Base-by-base conservation (phyloP, 2,329 filamentous ascomycete genomes). In the Fusarium mundagurra region DNA sequence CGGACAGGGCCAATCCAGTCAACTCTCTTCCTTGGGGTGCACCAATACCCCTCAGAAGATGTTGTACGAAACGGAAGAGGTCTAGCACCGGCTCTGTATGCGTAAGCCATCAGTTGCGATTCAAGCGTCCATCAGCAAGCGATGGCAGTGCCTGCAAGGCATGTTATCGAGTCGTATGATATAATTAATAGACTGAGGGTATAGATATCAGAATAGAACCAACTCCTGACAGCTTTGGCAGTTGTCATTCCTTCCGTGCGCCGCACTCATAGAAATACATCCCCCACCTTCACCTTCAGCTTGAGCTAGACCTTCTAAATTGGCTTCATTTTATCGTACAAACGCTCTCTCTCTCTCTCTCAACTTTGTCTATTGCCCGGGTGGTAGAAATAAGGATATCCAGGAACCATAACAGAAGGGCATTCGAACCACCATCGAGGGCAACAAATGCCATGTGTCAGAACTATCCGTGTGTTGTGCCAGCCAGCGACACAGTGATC, bases 401-500 rank as follows among this genome's bases (percentile, higher is more conserved):
- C 33, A 16, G 53, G 60, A 22, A 61, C 61, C 20, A 45, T 27
- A 18, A 77, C 38, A 55, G 73, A 76, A 43, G 73, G 69, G 20
- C 69, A 74, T 60, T 71, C 57, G 24, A 45, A 67, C 53, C 66
- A 72, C 73, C 75, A 73, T 51, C 71, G 73, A 24, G 72, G 29
- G 16, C 47, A 76, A 22, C 76, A 77, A 31, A 70, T 64, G 18
- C 57, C 50, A 54, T 66, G 44, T 13, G 71, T 76, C 48, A 54
- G 24, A 17, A 70, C 57, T 13, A 75, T 64, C 16, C 73, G 66
- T n/a, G 72, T 79, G 45, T 80, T 80, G 54, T 77, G 74, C 73
- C 75, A 79, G 20, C 67, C 71, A n/a, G 77, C 77, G 11, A 48
- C 54, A 55, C 80, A 82, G 2, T 65, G 24, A 7, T 77, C 67